Base-by-base conservation (phyloP, 768 basidiomycete species). In the Mycena rebaudengoi region DNA sequence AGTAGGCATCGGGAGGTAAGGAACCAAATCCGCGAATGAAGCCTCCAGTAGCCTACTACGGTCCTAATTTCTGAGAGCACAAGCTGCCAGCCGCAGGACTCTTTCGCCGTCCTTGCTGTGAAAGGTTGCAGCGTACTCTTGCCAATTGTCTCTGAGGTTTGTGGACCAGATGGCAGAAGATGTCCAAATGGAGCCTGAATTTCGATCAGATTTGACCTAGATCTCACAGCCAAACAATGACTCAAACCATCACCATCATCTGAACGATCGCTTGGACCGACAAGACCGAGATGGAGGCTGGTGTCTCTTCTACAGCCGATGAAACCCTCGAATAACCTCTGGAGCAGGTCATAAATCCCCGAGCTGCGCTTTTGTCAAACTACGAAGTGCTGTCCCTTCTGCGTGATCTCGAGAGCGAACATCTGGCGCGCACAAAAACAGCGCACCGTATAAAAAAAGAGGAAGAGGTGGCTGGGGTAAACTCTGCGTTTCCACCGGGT, bases 311-410 rank as follows among this genome's bases (percentile, higher is more conserved):
- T 46, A 54, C 33, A 33, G 48, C 18, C 37, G 14, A 56, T 51
- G 44, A 3, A 46, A 23, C 16, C 16, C 8, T 45, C 39, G 64
- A 55, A 43, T 65, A 28, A 68, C 57, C 46, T 58, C 21, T 8
- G n/a, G n/a, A 44, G 20, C 43, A 94, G 91, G 86, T 93, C 25
- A 70, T 94, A 60, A 88, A 91, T 64, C 71, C 88, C 12, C 86
- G 91, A 52, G 81, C 91, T 16, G 88, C 93, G n/a, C 86, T 97
- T 54, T 85, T 98, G 16, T 91, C 94, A 30, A 97, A 98, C 76
- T 87, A 83, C 70, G 96, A 98, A 75, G 95, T 98, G 62, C 80
- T 96, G 45, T 71, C 83, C 18, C 85, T 96, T 55, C 85, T 98
- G 52, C 86, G 88, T 28, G 86, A 91, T 57, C 89, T 94, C 39